A percentile compares a stretch with the other conserved stretches of the same genome.
These are phyloP conservation scores for Iris pallida DNA, from an alignment of 116 monocot species.

Conservation along the genomic window DNA sequence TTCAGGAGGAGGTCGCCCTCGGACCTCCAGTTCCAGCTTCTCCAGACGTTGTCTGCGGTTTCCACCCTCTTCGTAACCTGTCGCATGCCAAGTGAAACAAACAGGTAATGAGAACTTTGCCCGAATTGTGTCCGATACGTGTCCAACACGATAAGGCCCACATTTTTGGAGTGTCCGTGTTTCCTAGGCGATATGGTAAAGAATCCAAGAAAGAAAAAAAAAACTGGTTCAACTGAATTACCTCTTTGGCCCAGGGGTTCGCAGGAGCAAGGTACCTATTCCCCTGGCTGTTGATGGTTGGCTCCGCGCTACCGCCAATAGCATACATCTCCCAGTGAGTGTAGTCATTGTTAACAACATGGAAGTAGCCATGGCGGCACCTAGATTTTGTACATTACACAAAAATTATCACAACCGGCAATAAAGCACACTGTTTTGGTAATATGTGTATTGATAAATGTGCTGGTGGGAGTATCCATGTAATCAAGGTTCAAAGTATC, in stretches of 20 bases:
- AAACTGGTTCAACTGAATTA: slow-evolving; percentile 23
- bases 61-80: slow-evolving; percentile 15
- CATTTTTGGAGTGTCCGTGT: too few species aligned
- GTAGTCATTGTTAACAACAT: slow-evolving; percentile 76
- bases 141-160: too few species aligned
- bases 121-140: too few species aligned
- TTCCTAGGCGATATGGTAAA: too few species aligned
- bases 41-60: neutral
- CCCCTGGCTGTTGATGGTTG: slow-evolving; percentile 76
- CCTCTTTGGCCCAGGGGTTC: slow-evolving; percentile 42
- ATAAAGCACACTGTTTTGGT: too few species aligned
- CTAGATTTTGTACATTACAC: slow-evolving; percentile 5
- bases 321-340: slow-evolving; percentile 80
- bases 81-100: too few species aligned
- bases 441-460: neutral
- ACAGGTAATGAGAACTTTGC: too few species aligned
- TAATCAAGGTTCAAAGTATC: too few species aligned
- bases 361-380: slow-evolving; percentile 46
- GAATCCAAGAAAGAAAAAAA: too few species aligned
- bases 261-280: slow-evolving; percentile 60
- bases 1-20: slow-evolving; percentile 12
- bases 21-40: slow-evolving; percentile 9
- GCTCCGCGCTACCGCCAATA: slow-evolving; percentile 59
- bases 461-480: too few species aligned
- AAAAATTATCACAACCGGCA: too few species aligned